A percentile compares a stretch with the other conserved stretches of the same genome.
Conservation (phyloP, 805 yeast species). For the Ogataea minuta region DNA sequence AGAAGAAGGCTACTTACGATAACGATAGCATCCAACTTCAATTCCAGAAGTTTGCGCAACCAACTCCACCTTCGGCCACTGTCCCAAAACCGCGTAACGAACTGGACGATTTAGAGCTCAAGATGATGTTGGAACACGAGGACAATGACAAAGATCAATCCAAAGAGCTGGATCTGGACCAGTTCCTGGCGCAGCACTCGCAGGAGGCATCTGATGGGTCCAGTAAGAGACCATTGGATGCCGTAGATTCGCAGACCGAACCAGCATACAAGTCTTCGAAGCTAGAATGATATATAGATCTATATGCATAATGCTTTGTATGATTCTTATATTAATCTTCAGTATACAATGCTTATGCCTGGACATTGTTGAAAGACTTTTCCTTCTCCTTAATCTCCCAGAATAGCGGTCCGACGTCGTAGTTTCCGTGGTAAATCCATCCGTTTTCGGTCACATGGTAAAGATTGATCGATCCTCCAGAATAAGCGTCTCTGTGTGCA, state of each 20-base stretch:
- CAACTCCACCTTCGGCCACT: conserved; percentile 16
- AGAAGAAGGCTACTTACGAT: conserved; percentile 1
- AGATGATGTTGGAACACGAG: conserved; percentile 23
- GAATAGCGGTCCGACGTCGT: conserved; percentile 85
- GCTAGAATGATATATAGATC: conserved; percentile 4
- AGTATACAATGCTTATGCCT: conserved; percentile 33
- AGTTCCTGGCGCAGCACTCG: conserved; percentile 24
- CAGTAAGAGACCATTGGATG: conserved; percentile 5
- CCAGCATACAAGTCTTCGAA: conserved; percentile 5
- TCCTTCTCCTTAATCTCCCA: conserved; percentile 90
- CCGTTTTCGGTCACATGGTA: conserved; percentile 92
- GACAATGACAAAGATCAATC: conserved; percentile 19
- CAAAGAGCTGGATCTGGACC: conserved; percentile 18
- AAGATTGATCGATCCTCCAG: conserved; percentile 94
- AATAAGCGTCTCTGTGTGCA: conserved; percentile 96
- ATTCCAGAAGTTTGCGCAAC: conserved; percentile 20
- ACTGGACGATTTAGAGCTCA: conserved; percentile 21
- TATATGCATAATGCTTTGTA: conserved; percentile 2
- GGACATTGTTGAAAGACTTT: conserved; percentile 83
- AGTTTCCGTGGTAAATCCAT: conserved; percentile 95
- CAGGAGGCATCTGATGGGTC: conserved; percentile 6
- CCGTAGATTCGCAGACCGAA: conserved; percentile 1
- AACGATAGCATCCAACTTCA: conserved; percentile 14
- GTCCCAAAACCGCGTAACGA: conserved; percentile 2
- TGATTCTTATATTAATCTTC: conserved; percentile 5